These are phyloP conservation scores for Ilex paraguariensis DNA, from an alignment of 305 asterid species.

Conservation along the genomic window DNA sequence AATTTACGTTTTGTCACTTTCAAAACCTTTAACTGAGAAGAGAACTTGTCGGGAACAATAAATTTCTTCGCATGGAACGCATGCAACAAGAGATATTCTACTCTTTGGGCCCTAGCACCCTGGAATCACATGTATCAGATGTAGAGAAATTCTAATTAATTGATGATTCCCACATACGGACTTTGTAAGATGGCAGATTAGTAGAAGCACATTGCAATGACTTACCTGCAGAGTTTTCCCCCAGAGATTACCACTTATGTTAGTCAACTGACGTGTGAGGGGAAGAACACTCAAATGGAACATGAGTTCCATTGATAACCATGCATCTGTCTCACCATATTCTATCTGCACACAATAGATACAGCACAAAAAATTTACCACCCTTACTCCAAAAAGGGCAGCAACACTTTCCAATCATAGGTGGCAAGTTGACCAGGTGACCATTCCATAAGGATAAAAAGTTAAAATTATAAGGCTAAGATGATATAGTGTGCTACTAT, in stretches of 20 bases:
- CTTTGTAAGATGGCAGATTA: not conserved
- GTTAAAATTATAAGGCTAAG: too few relatives aligned
- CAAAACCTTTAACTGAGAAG: conserved; percentile 55
- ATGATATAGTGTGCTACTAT: too few relatives aligned
- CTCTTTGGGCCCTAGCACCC: conserved; percentile 99
- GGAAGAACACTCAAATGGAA: conserved; percentile 96
- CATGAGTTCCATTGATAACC: conserved; percentile 98
- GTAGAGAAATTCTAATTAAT: too few relatives aligned
- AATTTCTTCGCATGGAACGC: conserved; percentile 92
- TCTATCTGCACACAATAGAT: not conserved
- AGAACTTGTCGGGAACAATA: conserved; percentile 85
- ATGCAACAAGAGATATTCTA: conserved; percentile 87
- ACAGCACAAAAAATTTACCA: too few relatives aligned
- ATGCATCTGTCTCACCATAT: conserved; percentile 96
- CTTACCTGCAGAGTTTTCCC: conserved; percentile 93
- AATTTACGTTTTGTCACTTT: conserved; percentile 59
- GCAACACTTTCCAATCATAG: too few relatives aligned
- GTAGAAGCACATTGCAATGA: conserved; percentile 11
- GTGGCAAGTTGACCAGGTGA: too few relatives aligned
- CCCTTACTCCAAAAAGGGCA: too few relatives aligned
- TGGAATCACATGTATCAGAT: conserved; percentile 23
- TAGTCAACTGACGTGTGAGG: conserved; percentile 90
- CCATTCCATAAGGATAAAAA: too few relatives aligned
- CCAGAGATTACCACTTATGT: conserved; percentile 98
- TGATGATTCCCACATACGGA: too few relatives aligned